Base-by-base conservation (phyloP, 495 filamentous ascomycete species). In the Tuber magnatum region DNA sequence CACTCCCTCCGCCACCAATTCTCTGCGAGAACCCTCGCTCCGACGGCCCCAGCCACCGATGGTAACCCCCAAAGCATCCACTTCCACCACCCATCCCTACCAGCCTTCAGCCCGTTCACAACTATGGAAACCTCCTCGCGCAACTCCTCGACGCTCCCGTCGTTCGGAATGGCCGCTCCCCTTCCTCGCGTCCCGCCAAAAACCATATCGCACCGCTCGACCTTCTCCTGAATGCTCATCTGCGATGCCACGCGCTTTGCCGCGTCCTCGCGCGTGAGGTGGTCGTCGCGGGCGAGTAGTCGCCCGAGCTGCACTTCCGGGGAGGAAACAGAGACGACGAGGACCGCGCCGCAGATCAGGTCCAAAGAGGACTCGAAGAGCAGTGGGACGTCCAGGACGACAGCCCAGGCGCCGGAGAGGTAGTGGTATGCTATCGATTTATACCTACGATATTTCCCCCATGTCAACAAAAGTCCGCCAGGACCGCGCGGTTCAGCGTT, bases 321-420 rank as follows among this genome's bases (percentile, higher is more conserved):
- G 78, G 93, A 90, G 16, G 82, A 84, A 18, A 97, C 93, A 0
- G 90, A 92, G 0, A 99, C 94, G 16, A 99, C 93, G 71, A 97
- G 82, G 0, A 97, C 92, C 7, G 88, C 88, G 0, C 93, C 92
- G 79, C 93, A 97, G 69, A 94, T 40, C 3, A 88, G 77, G 80
- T 99, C 95, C 86, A 97, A 89, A 4, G 89, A 88, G 75, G 87
- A 88, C 85, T 99, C 95, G 81, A 96, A 97, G 28, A 99, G 88
- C 61, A 99, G 85, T 68, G 95, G 95, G 1, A 99, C 89, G 81
- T 99, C 95, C 16, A 99, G 84, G n/a, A 98, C 91, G 18, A 96
- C 92, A 0, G 92, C 94, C 92, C 94, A 92, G 73, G 89, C 77
- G 2, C 94, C 94, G 3, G 81, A 84, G 3, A 94, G 44, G 75